A percentile compares a stretch with the other conserved stretches of the same genome.
Conservation (phyloP, 768 basidiomycete species). For the Agrocybe chaxingu region DNA sequence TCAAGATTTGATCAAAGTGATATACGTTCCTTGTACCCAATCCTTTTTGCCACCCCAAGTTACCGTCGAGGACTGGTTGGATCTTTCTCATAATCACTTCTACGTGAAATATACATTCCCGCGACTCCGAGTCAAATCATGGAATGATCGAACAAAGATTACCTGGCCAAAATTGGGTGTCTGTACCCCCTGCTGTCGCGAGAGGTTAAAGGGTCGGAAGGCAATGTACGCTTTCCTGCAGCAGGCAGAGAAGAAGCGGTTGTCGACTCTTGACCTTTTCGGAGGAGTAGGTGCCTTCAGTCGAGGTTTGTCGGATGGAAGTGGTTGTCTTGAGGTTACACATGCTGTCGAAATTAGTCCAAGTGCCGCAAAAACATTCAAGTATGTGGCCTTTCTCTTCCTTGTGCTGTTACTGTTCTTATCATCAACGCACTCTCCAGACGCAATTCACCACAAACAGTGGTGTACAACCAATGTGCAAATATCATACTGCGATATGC, state of each 20-base stretch:
- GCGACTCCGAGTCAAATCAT: conserved; percentile 31
- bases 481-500: conserved; percentile 60
- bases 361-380: conserved; percentile 64
- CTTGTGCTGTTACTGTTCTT: neutral
- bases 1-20: conserved; percentile 41
- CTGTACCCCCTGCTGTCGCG: conserved; percentile 43
- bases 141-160: conserved; percentile 33
- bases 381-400: conserved; percentile 34
- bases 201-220: conserved; percentile 25
- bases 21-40: conserved; percentile 40
- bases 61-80: conserved; percentile 42
- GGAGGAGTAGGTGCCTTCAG: conserved; percentile 63
- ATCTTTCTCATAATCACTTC: conserved; percentile 54
- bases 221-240: conserved; percentile 32
- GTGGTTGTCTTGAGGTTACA: conserved; percentile 51
- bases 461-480: conserved; percentile 69
- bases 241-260: conserved; percentile 19
- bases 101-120: conserved; percentile 53
- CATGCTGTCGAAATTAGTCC: conserved; percentile 75
- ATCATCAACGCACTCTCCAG: conserved; percentile 25
- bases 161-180: conserved; percentile 33
- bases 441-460: conserved; percentile 47
- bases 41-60: conserved; percentile 24
- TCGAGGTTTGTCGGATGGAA: conserved; percentile 51
- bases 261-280: conserved; percentile 42